Conservation (phyloP, 495 filamentous ascomycete species). For the Trichocladium antarcticum region DNA sequence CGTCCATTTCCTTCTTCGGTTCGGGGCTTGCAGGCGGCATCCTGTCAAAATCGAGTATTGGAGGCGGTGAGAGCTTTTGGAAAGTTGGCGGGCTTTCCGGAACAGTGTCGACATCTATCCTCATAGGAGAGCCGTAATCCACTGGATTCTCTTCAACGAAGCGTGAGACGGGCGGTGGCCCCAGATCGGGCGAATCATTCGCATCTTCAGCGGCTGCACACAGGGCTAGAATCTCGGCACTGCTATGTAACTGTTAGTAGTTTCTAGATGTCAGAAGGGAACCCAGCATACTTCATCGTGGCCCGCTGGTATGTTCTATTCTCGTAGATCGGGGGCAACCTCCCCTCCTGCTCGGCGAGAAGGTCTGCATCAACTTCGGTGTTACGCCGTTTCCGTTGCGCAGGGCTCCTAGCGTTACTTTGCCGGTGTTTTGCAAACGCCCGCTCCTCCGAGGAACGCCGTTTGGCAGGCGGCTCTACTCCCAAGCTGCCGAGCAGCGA, state of each 20-base stretch:
- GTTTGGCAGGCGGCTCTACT: constrained; percentile 34
- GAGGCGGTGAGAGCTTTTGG: background rate
- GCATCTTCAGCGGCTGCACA: constrained; percentile 37
- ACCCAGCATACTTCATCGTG: constrained; percentile 56
- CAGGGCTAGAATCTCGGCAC: constrained; percentile 39
- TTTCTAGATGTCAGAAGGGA: too few relatives aligned
- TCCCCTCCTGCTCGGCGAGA: constrained; percentile 48
- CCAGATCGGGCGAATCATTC: constrained; percentile 54
- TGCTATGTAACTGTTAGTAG: constrained; percentile 16
- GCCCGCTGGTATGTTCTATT: constrained; percentile 63
- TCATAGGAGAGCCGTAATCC: constrained; percentile 39
- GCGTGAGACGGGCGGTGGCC: constrained; percentile 53
- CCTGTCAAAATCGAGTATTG: constrained; percentile 15
- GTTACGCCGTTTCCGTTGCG: constrained; percentile 36
- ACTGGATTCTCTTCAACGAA: constrained; percentile 52
- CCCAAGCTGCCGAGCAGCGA: constrained; percentile 54
- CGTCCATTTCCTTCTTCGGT: constrained; percentile 8
- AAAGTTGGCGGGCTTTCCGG: constrained; percentile 8
- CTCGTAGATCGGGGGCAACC: constrained; percentile 73
- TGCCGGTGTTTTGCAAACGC: constrained; percentile 23
- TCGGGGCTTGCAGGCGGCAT: constrained; percentile 13
- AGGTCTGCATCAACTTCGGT: constrained; percentile 43
- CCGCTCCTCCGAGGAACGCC: constrained; percentile 25
- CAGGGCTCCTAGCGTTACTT: constrained; percentile 26
- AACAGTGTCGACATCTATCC: constrained; percentile 12